Conservation (phyloP, 106 monocot genomes). For the Dactylorhiza incarnata region DNA sequence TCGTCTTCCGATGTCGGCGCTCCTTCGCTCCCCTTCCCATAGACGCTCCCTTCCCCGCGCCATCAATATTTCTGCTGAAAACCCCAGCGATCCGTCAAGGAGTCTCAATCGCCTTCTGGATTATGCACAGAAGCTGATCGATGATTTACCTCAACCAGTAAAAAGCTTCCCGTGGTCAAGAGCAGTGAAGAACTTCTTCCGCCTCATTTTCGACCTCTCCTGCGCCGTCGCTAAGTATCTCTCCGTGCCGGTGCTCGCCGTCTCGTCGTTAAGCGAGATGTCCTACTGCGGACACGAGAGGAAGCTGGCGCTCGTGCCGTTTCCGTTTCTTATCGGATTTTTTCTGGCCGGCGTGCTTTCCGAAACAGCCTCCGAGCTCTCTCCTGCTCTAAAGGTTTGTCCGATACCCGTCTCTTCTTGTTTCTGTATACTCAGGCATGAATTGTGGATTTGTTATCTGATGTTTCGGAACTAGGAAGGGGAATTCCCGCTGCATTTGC, state of each 20-base stretch:
- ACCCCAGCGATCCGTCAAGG: slow-evolving; percentile 10
- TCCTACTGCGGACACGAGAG: slow-evolving; percentile 75
- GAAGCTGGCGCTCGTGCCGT: slow-evolving; percentile 50
- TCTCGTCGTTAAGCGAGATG: slow-evolving; percentile 77
- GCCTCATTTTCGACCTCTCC: slow-evolving; percentile 26
- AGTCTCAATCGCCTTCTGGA: not conserved
- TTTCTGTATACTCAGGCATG: not conserved
- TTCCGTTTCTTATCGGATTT: slow-evolving; percentile 54
- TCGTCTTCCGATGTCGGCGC: not conserved
- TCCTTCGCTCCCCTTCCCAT: not conserved
- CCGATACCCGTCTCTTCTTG: not conserved
- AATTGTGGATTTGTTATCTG: not conserved
- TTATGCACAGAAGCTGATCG: slow-evolving; percentile 15
- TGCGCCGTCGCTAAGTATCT: slow-evolving; percentile 44
- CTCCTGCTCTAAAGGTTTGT: slow-evolving; percentile 35
- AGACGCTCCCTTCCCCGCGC: slow-evolving; percentile 6
- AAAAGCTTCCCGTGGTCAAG: slow-evolving; percentile 60
- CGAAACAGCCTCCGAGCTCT: slow-evolving; percentile 28
- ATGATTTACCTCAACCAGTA: slow-evolving; percentile 41
- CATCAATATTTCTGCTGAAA: slow-evolving; percentile 16
- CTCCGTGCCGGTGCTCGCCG: slow-evolving; percentile 38
- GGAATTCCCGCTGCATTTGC: slow-evolving; percentile 47
- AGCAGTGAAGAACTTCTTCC: slow-evolving; percentile 13
- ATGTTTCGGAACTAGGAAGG: slow-evolving; percentile 27
- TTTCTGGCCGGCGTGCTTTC: slow-evolving; percentile 31